Evolutionary conservation across 148 eudicot species (phyloP).

Genomic region (Persicaria tinctoria): DNA sequence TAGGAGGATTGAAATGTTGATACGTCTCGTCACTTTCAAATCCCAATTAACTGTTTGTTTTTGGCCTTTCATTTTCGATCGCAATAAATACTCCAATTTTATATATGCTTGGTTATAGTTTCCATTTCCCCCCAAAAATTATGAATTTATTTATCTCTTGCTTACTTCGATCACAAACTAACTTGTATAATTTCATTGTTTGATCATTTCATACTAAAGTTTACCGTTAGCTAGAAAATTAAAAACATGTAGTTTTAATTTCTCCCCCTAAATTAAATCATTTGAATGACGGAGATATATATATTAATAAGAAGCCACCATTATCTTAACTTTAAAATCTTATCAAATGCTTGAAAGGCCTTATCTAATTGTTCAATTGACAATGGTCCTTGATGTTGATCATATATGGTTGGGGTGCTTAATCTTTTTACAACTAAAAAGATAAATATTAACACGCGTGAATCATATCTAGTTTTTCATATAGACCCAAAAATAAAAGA

Average conservation of each 20-base stretch:
- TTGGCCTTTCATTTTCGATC: conserved; percentile 4
- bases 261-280: neutral
- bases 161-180: neutral
- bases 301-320: neutral
- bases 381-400: neutral
- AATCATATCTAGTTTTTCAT: no score
- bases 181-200: neutral
- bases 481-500: no score
- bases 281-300: neutral
- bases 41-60: conserved; percentile 1
- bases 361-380: neutral
- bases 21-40: neutral
- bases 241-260: neutral
- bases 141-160: neutral
- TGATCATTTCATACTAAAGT: no score
- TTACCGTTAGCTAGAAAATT: no score
- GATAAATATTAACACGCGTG: neutral
- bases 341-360: neutral
- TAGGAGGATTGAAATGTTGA: neutral
- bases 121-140: no score
- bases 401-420: neutral
- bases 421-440: neutral
- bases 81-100: neutral
- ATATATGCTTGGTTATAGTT: neutral
- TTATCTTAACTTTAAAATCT: neutral